Evolutionary conservation across 108 stramenopile genomes (phyloP), one percentile per base, ranked within the genome.

Genomic region (Mediolabrus comicus): DNA sequence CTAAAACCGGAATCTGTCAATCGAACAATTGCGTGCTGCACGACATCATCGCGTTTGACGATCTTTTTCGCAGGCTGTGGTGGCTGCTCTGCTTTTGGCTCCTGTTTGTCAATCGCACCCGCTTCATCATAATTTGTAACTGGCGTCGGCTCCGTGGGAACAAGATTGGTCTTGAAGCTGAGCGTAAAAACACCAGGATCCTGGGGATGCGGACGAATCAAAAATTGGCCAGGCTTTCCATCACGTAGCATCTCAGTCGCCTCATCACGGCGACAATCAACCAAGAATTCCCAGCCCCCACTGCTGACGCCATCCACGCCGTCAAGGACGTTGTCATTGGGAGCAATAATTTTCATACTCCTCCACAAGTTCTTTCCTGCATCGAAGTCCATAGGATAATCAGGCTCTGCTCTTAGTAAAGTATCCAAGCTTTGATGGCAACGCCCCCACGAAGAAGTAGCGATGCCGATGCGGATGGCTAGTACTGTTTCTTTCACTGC

Each of bases 261-360:
- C 69, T 92, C 90, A 33, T 87, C 76, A 17, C 94, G 77, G 8
- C 79, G 72, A 49, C 90, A 92, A 53, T 95, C 94, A 3, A 92
- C 91, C 12, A 95, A 79, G 67, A 95, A 95, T 55, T 95, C 91
- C 94, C 94, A 95, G 3, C 94, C 94, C 5, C 94, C 94, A 55
- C 94, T 91, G 14, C 68, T 72, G 6, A 81, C 83, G 17, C 72
- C 63, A 31, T 84, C 83, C 34, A 82, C 67, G 41, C 61, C 61
- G 52, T 62, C 63, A 13, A 61, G 28, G 14, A 71, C 66, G 35
- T 75, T 53, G 4, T 76, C 71, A 29, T 75, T 55, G 17, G 19
- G 31, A 28, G 46, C 43, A 26, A 92, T 89, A 4, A 92, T 79
- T 74, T 91, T 91, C 74, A 91, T 81, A 67, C 90, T 91, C 33